Evolutionary conservation across 148 eudicot species (phyloP).

Genomic region (Cornus controversa): DNA sequence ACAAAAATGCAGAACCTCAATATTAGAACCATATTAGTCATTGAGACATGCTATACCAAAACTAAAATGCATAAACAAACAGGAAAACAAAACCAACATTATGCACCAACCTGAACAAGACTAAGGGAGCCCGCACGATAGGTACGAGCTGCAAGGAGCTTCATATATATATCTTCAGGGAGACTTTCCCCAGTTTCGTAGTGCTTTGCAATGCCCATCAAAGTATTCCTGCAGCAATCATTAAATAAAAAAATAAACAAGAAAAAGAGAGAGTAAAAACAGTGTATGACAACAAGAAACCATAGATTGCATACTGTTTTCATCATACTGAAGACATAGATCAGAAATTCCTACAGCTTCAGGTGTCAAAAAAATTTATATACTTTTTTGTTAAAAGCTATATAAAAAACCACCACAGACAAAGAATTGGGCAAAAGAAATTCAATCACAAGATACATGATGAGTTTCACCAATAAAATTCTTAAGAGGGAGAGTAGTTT

Average conservation of each 20-base stretch:
- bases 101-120: constrained; percentile 72
- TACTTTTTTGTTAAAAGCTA: background rate
- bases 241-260: background rate
- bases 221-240: constrained; percentile 67
- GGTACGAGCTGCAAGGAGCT: constrained; percentile 90
- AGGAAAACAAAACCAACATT: background rate
- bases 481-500: no score
- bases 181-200: constrained; percentile 86
- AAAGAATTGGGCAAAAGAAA: no score
- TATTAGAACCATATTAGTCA: background rate
- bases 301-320: background rate
- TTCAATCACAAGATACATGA: no score
- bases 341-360: background rate
- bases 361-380: background rate
- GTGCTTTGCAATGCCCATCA: constrained; percentile 94
- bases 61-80: background rate
- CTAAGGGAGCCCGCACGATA: constrained; percentile 85
- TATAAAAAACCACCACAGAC: no score
- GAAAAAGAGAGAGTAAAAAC: background rate
- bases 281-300: background rate
- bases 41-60: background rate
- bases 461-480: no score
- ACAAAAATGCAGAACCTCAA: background rate
- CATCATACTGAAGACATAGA: background rate
- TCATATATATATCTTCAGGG: constrained; percentile 84